Conservation (phyloP, 2,329 filamentous ascomycete species). For the Venturia oleaginea region DNA sequence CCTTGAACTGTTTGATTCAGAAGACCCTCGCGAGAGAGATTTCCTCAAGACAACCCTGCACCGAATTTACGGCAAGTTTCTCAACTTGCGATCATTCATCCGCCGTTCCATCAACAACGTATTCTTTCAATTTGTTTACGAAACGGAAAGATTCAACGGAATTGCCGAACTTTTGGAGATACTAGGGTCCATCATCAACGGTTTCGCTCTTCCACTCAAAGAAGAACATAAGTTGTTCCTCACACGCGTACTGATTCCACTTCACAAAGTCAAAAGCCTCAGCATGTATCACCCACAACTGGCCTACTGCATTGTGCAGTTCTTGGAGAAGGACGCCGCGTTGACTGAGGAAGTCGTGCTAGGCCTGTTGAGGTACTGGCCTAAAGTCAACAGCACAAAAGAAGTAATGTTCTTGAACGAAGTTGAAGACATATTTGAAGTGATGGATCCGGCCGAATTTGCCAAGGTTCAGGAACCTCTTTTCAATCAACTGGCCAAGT, state of each 20-base stretch:
- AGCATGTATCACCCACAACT: conserved; percentile 99
- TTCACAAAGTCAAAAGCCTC: conserved; percentile 97
- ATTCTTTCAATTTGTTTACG: conserved; percentile 99
- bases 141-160: conserved; percentile 96
- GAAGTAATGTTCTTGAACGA: conserved; percentile 99
- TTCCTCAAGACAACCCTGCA: conserved; percentile 97
- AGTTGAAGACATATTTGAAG: conserved; percentile 98
- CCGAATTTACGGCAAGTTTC: conserved; percentile 96
- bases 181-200: conserved; percentile 96
- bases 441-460: conserved; percentile 98
- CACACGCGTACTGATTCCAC: conserved; percentile 79
- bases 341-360: conserved; percentile 97
- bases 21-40: conserved; percentile 91
- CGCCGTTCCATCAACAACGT: conserved; percentile 99
- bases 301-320: conserved; percentile 98
- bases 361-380: conserved; percentile 92
- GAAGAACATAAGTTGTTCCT: conserved; percentile 98
- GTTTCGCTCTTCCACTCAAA: conserved; percentile 91
- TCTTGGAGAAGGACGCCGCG: conserved; percentile 93
- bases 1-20: conserved; percentile 95
- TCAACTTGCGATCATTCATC: conserved; percentile 95
- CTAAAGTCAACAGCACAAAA: conserved; percentile 98
- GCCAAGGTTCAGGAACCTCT: conserved; percentile 96
- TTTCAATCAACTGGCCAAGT: conserved; percentile 96
- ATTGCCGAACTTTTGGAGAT: conserved; percentile 96